These are phyloP conservation scores for Myrmaecium sp. DNA, from an alignment of 2,329 filamentous ascomycete genomes.

Conservation along the genomic window DNA sequence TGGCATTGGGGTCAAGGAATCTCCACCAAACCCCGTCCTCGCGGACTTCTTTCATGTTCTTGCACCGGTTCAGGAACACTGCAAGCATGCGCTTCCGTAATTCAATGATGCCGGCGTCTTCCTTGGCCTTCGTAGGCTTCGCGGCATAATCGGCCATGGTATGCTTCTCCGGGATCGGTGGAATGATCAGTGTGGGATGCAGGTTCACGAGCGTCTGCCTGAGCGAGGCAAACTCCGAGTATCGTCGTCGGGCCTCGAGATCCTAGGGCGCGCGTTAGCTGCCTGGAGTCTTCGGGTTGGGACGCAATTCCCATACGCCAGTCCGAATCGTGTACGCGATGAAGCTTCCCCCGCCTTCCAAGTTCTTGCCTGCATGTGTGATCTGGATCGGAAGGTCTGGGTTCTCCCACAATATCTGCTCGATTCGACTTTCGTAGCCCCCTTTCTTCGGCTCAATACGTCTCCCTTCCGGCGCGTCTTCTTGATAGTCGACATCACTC, in stretches of 20 bases:
- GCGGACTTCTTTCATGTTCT: conserved; percentile 78
- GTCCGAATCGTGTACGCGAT: conserved; percentile 97
- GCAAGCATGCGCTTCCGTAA: conserved; percentile 90
- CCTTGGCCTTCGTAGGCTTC: conserved; percentile 93
- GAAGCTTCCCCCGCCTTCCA: conserved; percentile 78
- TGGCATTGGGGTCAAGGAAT: conserved; percentile 93
- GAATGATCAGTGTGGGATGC: conserved; percentile 88
- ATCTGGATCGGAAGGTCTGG: conserved; percentile 81
- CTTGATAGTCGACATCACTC: conserved; percentile 42
- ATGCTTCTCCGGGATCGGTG: conserved; percentile 96
- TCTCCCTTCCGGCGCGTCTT: conserved; percentile 28
- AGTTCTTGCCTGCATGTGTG: conserved; percentile 86
- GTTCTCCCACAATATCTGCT: conserved; percentile 94
- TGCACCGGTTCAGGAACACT: conserved; percentile 86
- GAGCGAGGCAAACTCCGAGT: conserved; percentile 90
- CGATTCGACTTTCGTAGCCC: conserved; percentile 85
- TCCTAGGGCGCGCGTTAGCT: conserved; percentile 40
- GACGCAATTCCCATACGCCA: conserved; percentile 43
- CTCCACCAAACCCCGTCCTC: conserved; percentile 96
- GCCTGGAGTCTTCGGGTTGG: neutral
- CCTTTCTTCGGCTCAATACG: conserved; percentile 50
- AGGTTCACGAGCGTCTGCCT: conserved; percentile 76
- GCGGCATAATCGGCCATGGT: conserved; percentile 97
- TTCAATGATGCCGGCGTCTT: conserved; percentile 94
- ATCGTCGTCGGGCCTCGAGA: conserved; percentile 82